Evolutionary conservation across 306 rosid genomes (phyloP).

Genomic region (Pyrus betulifolia): DNA sequence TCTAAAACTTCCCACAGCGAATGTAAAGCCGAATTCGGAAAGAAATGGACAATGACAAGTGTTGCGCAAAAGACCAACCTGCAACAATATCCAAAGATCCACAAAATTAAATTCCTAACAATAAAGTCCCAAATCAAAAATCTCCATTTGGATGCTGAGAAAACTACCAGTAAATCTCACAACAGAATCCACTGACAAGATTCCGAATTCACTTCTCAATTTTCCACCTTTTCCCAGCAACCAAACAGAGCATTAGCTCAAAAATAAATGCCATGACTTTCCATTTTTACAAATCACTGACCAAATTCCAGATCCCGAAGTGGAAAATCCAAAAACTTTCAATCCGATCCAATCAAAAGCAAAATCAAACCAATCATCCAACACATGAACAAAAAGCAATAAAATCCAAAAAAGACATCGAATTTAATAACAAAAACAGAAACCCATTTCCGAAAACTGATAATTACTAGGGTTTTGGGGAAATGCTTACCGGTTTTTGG

Average conservation of each 20-base stretch:
- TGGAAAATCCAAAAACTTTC: not conserved
- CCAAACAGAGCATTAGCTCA: constrained; percentile 10
- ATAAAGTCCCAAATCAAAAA: not conserved
- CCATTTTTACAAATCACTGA: constrained; percentile 2
- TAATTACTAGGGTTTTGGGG: constrained; percentile 53
- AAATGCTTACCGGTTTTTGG: constrained; percentile 23
- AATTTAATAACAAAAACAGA: constrained; percentile 9
- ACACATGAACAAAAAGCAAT: not conserved
- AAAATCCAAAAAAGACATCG: constrained; percentile 3
- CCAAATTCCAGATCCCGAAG: constrained; percentile 32
- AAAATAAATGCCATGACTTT: constrained; percentile 3
- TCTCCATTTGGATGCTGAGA: not conserved
- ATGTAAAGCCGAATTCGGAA: constrained; percentile 11
- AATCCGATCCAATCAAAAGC: constrained; percentile 22
- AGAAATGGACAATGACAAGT: constrained; percentile 8
- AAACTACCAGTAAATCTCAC: constrained; percentile 7
- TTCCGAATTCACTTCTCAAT: constrained; percentile 14
- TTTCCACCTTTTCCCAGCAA: constrained; percentile 14
- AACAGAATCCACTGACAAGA: constrained; percentile 13
- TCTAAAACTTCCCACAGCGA: not conserved
- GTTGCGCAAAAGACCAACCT: constrained; percentile 37
- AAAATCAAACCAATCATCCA: constrained; percentile 6
- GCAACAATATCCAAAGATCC: constrained; percentile 36
- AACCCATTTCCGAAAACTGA: not conserved
- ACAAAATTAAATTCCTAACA: constrained; percentile 19